Evolutionary conservation across 2,329 filamentous ascomycete genomes (phyloP), one percentile per base, ranked within the genome.

Genomic region (Pyricularia grisea): DNA sequence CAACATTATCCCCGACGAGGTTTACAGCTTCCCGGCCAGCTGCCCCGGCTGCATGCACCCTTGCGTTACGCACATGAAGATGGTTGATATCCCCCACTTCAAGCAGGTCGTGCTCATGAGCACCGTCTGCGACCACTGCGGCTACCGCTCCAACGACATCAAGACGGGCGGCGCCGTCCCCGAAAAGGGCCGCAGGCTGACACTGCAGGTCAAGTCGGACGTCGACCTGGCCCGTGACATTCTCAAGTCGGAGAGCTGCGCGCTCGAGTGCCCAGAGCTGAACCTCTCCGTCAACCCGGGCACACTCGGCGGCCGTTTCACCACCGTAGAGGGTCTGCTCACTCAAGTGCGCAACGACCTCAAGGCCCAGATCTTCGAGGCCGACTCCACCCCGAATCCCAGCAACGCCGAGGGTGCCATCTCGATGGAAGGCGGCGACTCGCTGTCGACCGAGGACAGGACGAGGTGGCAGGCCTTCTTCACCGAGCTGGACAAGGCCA

Each of bases 41-140:
- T 99, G 95, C 79, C 95, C 95, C 0, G 94, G 92, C 71, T 99
- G 95, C 83, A 89, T 90, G 76, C 92, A 92, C 79, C 82, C 88
- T 4, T 97, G 94, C 80, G 88, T 89, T 4, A 97, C 96, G 11
- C 94, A 97, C 79, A 97, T 97, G 93, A 97, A 97, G 83, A 97
- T 97, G 90, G 93, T 98, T 69, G 93, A 97, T 75, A 97, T 99
- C 71, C 95, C 95, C 0, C 91, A 97, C 81, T 99, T 99, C 83
- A 97, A 97, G 81, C 92, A 98, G 77, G 95, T 99, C 3, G 90
- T 97, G 60, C 85, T 99, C 74, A 98, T 97, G 92, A 94, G 90
- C 74, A 98, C 94, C 2, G 90, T 93, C 31, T 99, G 95, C 80
- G 90, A 94, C 31, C 85, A 90, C 78, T 99, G 95, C 77, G 94